These are phyloP conservation scores for Pythium aristosporum DNA, from an alignment of 352 stramenopile genomes.

Conservation along the genomic window DNA sequence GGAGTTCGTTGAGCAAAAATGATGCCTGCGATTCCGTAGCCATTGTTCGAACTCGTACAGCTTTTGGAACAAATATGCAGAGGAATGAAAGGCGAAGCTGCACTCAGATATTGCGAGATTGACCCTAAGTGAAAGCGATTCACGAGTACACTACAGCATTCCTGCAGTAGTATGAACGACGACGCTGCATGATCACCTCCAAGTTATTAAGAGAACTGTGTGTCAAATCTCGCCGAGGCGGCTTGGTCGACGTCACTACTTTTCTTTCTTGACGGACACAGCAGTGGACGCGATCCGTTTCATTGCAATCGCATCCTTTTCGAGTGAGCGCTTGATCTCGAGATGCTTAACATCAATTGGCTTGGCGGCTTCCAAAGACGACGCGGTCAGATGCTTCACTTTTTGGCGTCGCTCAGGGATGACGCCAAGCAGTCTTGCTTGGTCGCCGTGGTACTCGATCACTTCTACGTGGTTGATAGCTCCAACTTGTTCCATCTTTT, in stretches of 20 bases:
- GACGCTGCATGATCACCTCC: too few species aligned
- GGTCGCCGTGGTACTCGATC: slow-evolving; percentile 51
- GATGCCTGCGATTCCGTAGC: too few species aligned
- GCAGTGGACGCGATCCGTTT: slow-evolving; percentile 5
- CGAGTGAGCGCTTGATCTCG: slow-evolving; percentile 9
- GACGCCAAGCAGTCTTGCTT: slow-evolving; percentile 51
- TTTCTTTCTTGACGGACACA: slow-evolving; percentile 17
- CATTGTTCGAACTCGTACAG: too few species aligned
- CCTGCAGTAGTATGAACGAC: too few species aligned
- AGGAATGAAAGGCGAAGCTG: too few species aligned
- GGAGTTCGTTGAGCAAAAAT: too few species aligned
- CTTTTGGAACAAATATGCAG: too few species aligned
- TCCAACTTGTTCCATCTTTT: slow-evolving; percentile 50
- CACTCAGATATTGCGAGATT: too few species aligned
- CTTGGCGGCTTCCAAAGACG: background rate
- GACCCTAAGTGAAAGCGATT: too few species aligned
- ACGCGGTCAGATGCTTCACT: slow-evolving; percentile 9
- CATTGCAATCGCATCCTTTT: slow-evolving; percentile 21
- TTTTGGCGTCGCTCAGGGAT: slow-evolving; percentile 30
- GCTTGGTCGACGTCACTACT: slow-evolving; percentile 1
- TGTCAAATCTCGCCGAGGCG: too few species aligned
- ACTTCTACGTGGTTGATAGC: slow-evolving; percentile 62
- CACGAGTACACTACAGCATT: too few species aligned
- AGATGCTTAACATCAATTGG: slow-evolving; percentile 17
- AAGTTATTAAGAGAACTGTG: too few species aligned